These are phyloP conservation scores for Stenogyne calaminthoides DNA, from an alignment of 305 asterid species.

Conservation along the genomic window DNA sequence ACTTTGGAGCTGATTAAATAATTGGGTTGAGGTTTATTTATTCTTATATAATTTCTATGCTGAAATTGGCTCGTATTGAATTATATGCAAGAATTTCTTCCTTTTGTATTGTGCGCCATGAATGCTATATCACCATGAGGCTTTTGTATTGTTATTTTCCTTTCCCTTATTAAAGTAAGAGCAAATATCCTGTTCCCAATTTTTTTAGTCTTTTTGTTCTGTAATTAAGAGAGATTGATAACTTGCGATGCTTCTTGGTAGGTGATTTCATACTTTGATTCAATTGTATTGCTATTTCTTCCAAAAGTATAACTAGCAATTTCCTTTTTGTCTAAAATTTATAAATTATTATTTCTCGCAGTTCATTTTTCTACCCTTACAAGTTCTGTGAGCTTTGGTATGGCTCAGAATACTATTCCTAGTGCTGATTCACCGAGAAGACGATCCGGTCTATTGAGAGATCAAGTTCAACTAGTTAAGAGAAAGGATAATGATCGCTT, in stretches of 20 bases:
- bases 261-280: not conserved
- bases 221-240: not conserved
- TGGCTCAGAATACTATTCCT: constrained; percentile 64
- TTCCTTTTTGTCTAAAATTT: not conserved
- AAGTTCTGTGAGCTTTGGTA: constrained; percentile 32
- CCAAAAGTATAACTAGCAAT: not conserved
- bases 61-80: not conserved
- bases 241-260: not conserved
- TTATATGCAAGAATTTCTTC: not conserved
- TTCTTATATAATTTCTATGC: not conserved
- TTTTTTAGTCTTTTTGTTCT: not conserved
- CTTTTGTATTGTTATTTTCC: not conserved
- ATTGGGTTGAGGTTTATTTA: not conserved
- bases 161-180: not conserved
- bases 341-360: not conserved
- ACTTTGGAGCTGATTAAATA: not conserved
- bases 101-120: not conserved
- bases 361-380: constrained; percentile 13
- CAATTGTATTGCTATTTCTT: not conserved
- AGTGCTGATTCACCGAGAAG: constrained; percentile 77
- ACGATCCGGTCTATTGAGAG: constrained; percentile 80
- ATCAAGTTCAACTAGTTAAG: constrained; percentile 87
- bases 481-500: constrained; percentile 73
- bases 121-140: not conserved
- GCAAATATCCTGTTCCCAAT: not conserved